A percentile compares a stretch with the other conserved stretches of the same genome.
These are phyloP conservation scores for Trichoderma arundinaceum DNA, from an alignment of 2,329 filamentous ascomycete genomes.

Conservation along the genomic window DNA sequence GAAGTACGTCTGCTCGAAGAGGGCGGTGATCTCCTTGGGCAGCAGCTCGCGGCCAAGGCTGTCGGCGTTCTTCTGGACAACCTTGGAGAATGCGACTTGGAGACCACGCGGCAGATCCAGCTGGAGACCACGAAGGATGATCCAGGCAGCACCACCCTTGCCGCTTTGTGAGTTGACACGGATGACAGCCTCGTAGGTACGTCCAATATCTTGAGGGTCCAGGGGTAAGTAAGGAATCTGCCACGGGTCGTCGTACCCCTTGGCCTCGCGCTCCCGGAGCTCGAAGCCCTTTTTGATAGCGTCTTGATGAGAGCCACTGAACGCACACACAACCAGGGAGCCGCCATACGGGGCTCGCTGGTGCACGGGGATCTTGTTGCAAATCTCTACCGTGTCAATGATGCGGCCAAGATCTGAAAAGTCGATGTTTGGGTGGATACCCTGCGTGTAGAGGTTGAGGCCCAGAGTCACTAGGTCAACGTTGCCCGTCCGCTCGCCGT, in stretches of 20 bases:
- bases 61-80: conserved; percentile 85
- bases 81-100: conserved; percentile 86
- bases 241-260: conserved; percentile 72
- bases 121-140: conserved; percentile 85
- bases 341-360: conserved; percentile 89
- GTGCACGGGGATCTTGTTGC: conserved; percentile 94
- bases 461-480: conserved; percentile 92
- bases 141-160: conserved; percentile 93
- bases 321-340: conserved; percentile 88
- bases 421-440: conserved; percentile 82
- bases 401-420: conserved; percentile 87
- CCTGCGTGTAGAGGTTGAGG: conserved; percentile 94
- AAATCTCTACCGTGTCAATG: conserved; percentile 87
- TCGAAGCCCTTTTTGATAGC: conserved; percentile 94
- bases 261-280: conserved; percentile 65
- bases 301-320: conserved; percentile 91
- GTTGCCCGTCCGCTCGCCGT: conserved; percentile 94
- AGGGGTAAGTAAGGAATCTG: conserved; percentile 89
- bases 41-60: conserved; percentile 81
- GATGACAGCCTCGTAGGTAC: conserved; percentile 97
- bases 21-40: conserved; percentile 78
- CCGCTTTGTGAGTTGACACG: conserved; percentile 96
- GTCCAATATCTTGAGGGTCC: conserved; percentile 90
- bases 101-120: conserved; percentile 92
- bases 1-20: conserved; percentile 91